Percentiles rank a stretch among this genome's conserved stretches.
Conservation (phyloP, 2,329 filamentous ascomycete genomes). For the Colletotrichum limetticola region DNA sequence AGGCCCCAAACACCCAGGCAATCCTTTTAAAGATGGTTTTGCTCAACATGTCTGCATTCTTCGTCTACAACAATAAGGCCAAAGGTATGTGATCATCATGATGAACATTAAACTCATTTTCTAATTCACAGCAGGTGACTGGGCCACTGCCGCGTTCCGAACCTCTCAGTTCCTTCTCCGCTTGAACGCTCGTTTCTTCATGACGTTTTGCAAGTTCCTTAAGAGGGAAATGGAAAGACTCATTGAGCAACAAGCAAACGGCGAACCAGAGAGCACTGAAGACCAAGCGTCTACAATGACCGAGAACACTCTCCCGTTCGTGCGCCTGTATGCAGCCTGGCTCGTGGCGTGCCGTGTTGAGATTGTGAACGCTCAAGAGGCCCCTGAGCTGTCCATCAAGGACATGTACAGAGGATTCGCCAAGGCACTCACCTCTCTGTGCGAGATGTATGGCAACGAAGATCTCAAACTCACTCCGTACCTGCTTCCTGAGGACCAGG, state of each 20-base stretch:
- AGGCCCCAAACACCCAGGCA: slow-evolving; percentile 71
- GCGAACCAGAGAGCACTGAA: slow-evolving; percentile 39
- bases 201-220: slow-evolving; percentile 76
- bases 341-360: slow-evolving; percentile 58
- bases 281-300: slow-evolving; percentile 48
- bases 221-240: slow-evolving; percentile 73
- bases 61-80: slow-evolving; percentile 72
- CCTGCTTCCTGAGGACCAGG: slow-evolving; percentile 62
- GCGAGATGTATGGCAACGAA: slow-evolving; percentile 53
- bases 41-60: slow-evolving; percentile 87
- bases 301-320: slow-evolving; percentile 59
- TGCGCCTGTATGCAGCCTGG: slow-evolving; percentile 67
- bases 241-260: slow-evolving; percentile 47
- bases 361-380: slow-evolving; percentile 56
- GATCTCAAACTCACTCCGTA: slow-evolving; percentile 56
- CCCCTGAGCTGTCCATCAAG: slow-evolving; percentile 56
- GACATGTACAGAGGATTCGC: slow-evolving; percentile 59
- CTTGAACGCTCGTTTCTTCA: slow-evolving; percentile 83
- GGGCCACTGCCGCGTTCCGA: slow-evolving; percentile 54
- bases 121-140: slow-evolving; percentile 51
- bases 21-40: slow-evolving; percentile 83
- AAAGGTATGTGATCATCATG: slow-evolving; percentile 47
- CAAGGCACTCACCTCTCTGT: slow-evolving; percentile 60
- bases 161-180: slow-evolving; percentile 75
- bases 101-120: neutral